Conservation (phyloP, 2,329 filamentous ascomycete species). For the Drechmeria coniospora region DNA sequence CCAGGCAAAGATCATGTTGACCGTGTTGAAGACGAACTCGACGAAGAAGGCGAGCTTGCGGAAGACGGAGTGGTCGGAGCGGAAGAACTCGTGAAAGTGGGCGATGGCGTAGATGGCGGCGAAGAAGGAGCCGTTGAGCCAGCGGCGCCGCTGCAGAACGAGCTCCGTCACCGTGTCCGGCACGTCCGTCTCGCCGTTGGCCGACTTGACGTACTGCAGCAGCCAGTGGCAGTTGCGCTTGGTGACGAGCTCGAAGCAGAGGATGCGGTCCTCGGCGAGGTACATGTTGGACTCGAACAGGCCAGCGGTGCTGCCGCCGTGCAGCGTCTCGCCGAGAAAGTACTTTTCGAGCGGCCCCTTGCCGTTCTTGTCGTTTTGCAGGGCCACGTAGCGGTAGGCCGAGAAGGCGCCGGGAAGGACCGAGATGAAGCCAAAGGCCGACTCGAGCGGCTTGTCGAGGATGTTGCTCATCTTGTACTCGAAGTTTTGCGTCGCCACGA, state of each 20-base stretch:
- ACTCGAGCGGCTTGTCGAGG: slow-evolving; percentile 92
- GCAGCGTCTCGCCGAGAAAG: slow-evolving; percentile 92
- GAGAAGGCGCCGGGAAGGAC: slow-evolving; percentile 95
- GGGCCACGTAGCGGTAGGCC: slow-evolving; percentile 86
- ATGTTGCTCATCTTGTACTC: slow-evolving; percentile 99
- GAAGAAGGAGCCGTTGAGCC: slow-evolving; percentile 97
- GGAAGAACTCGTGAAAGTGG: slow-evolving; percentile 92
- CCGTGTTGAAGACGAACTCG: slow-evolving; percentile 86
- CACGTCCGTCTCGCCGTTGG: slow-evolving; percentile 92
- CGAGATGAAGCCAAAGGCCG: slow-evolving; percentile 93
- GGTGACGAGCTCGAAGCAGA: slow-evolving; percentile 94
- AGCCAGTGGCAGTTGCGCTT: slow-evolving; percentile 98
- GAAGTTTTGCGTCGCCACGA: slow-evolving; percentile 94
- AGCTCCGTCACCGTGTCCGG: slow-evolving; percentile 88
- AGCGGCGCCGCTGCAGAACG: slow-evolving; percentile 87
- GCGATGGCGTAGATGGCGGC: slow-evolving; percentile 88
- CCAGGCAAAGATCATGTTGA: slow-evolving; percentile 98
- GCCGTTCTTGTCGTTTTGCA: slow-evolving; percentile 93
- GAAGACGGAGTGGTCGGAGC: slow-evolving; percentile 75
- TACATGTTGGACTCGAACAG: slow-evolving; percentile 99
- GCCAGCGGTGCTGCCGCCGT: slow-evolving; percentile 77
- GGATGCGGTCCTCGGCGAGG: slow-evolving; percentile 92
- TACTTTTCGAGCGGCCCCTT: slow-evolving; percentile 91
- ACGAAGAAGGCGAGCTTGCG: slow-evolving; percentile 82
- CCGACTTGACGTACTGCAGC: slow-evolving; percentile 94